phyloP scores from a whole-genome alignment of 352 stramenopile species.

The Thraustochytrium sp. region DNA sequence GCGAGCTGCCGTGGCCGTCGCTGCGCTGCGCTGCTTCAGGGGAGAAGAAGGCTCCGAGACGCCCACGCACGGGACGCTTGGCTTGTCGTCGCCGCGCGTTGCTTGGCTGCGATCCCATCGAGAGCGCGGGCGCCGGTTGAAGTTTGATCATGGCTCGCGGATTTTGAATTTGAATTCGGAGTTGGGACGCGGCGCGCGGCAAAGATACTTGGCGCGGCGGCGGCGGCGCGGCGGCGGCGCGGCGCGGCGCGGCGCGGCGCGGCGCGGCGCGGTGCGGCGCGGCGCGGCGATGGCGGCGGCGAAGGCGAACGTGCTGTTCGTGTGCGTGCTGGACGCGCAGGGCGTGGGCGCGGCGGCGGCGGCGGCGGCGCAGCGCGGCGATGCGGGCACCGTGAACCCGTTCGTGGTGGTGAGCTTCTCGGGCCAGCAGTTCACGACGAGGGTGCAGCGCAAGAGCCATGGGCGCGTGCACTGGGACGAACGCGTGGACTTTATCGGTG shows the following conservation, averaged over 20 bases:
- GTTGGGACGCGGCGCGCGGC: too few relatives aligned
- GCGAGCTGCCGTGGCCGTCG: too few relatives aligned
- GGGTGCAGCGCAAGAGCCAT: background rate
- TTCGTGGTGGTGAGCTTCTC: slow-evolving; percentile 31
- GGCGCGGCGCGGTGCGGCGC: background rate
- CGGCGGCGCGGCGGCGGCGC: too few relatives aligned
- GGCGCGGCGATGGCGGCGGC: background rate
- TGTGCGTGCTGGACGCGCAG: slow-evolving; percentile 34
- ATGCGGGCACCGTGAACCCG: background rate
- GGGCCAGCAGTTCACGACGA: slow-evolving; percentile 18
- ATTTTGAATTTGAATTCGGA: too few relatives aligned
- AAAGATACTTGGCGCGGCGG: too few relatives aligned
- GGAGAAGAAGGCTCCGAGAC: too few relatives aligned
- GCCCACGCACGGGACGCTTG: too few relatives aligned
- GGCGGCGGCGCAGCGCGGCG: background rate
- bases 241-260: background rate
- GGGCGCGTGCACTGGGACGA: slow-evolving; percentile 29
- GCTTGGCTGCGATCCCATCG: too few relatives aligned
- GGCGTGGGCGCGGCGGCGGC: background rate
- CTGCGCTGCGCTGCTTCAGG: too few relatives aligned
- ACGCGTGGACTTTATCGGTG: slow-evolving; percentile 24
- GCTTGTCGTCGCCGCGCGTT: too few relatives aligned
- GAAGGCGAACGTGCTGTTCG: slow-evolving; percentile 21
- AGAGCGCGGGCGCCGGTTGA: too few relatives aligned
- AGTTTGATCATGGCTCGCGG: too few relatives aligned